Evolutionary conservation across 371 early-diverging fungal species (phyloP), one percentile per base, ranked within the genome.

Genomic region (Mucor mucedo): DNA sequence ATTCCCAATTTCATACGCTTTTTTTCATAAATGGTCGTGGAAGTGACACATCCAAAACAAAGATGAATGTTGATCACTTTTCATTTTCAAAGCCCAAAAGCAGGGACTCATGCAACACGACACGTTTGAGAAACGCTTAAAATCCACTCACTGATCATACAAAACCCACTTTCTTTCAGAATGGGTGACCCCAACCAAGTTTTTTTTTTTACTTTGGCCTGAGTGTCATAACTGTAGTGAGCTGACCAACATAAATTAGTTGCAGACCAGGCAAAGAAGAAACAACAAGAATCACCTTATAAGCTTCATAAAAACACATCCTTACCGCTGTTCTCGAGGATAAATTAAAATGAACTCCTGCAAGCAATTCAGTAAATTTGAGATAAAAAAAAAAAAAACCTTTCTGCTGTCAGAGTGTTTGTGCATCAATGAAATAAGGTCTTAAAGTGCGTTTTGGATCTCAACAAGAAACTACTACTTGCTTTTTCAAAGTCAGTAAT

Each of bases 51-150:
- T 54, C 40, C 42, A 42, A 42, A 42, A 42, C 55, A 58, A 58
- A 30, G 58, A 48, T 58, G 58, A 58, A 58, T 58, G 58, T 48
- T 58, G 48, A 58, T 58, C 35, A 30, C 48, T 58, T 47, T 58
- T 48, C 58, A 38, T 58, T 58, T 58, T 59, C 49, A 59, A 50
- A 59, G 40, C 59, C 50, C 40, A 59, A 59, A 59, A 50, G 59
- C n/a, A n/a, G n/a, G 39, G 50, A 59, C 50, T 59, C 50, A 59
- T 40, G 29, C 38, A 59, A 62, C n/a, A 54, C 44, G 56, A 42
- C 41, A 54, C 55, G 47, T 45, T 53, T 13, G 47, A 54, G 47
- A 21, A 54, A 54, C 40, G 55, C 44, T 55, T 55, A 55, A 9
- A 44, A 44, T 55, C 56, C 42, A 55, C 30, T 55, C 29, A n/a